Conservation (phyloP, 2,329 filamentous ascomycete genomes). For the Gaeumannomyces sp. region DNA sequence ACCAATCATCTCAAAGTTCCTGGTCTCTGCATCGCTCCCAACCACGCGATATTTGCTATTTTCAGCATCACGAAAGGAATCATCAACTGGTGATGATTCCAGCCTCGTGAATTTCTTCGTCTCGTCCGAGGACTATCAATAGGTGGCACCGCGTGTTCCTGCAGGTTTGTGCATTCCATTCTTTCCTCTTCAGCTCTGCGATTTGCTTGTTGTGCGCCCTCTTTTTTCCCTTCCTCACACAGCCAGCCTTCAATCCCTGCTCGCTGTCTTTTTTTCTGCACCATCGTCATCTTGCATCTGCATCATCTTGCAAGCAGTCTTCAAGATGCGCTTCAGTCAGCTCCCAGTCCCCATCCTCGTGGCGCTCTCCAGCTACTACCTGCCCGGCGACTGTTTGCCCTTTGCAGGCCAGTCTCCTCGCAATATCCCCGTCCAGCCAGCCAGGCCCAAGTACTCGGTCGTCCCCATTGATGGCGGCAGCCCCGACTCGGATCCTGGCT, state of each 20-base stretch:
- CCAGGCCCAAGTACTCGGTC: slow-evolving; percentile 31
- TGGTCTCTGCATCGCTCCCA: background rate
- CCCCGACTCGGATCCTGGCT: slow-evolving; percentile 10
- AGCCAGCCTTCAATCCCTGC: background rate
- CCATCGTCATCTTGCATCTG: background rate
- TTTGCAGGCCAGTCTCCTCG: slow-evolving; percentile 18
- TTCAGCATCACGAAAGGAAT: background rate
- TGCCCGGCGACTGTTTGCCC: slow-evolving; percentile 16
- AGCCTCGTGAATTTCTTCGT: slow-evolving; percentile 3
- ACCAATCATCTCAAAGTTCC: background rate
- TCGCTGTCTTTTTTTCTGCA: background rate
- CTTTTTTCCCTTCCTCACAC: background rate
- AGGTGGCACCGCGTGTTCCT: background rate
- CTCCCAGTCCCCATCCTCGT: slow-evolving; percentile 13
- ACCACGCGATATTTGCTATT: background rate
- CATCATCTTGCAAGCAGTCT: slow-evolving; percentile 7
- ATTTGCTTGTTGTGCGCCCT: slow-evolving; percentile 4
- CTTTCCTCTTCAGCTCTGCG: slow-evolving; percentile 1
- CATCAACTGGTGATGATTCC: background rate
- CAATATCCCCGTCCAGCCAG: slow-evolving; percentile 16
- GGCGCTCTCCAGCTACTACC: slow-evolving; percentile 13
- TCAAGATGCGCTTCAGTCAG: slow-evolving; percentile 17
- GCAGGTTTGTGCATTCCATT: slow-evolving; percentile 5
- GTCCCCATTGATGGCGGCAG: slow-evolving; percentile 29
- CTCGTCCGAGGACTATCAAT: background rate